A percentile compares a stretch with the other conserved stretches of the same genome.
Evolutionary conservation across 441 rosid species (phyloP).

Genomic region (Biscutella auriculata): DNA sequence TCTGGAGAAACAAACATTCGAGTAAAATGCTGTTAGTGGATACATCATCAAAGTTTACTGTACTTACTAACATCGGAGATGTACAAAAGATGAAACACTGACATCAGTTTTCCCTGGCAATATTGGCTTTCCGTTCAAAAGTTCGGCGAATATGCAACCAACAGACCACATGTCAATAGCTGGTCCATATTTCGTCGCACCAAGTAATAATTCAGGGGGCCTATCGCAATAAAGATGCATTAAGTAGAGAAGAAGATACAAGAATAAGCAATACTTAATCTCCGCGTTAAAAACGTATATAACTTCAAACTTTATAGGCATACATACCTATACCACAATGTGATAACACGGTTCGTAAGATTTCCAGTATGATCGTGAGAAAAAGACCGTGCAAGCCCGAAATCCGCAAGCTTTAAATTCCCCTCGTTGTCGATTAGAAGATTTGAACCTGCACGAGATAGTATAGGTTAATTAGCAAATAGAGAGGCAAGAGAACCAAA

Average conservation of each 20-base stretch:
- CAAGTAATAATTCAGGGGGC: conserved; percentile 94
- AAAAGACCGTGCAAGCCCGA: conserved; percentile 82
- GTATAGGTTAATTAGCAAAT: background rate
- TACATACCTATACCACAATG: conserved; percentile 87
- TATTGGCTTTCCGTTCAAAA: conserved; percentile 78
- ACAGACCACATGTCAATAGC: conserved; percentile 99
- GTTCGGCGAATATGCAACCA: conserved; percentile 95
- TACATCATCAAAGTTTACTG: background rate
- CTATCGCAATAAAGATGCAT: conserved; percentile 28
- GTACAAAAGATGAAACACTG: background rate
- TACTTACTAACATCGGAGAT: background rate
- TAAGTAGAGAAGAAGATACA: background rate
- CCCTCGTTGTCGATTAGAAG: conserved; percentile 95
- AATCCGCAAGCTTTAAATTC: conserved; percentile 90
- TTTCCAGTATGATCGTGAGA: conserved; percentile 59
- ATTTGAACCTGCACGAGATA: conserved; percentile 49
- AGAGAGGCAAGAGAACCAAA: background rate
- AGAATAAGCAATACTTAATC: background rate
- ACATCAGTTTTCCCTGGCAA: conserved; percentile 92
- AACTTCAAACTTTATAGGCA: background rate
- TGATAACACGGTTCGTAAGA: conserved; percentile 86
- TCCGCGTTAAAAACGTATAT: background rate
- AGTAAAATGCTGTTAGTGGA: background rate
- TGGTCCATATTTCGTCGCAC: conserved; percentile 93
- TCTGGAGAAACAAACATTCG: conserved; percentile 29